Conservation (phyloP, 345 rosid genomes). For the Eucalyptus lansdowneana region DNA sequence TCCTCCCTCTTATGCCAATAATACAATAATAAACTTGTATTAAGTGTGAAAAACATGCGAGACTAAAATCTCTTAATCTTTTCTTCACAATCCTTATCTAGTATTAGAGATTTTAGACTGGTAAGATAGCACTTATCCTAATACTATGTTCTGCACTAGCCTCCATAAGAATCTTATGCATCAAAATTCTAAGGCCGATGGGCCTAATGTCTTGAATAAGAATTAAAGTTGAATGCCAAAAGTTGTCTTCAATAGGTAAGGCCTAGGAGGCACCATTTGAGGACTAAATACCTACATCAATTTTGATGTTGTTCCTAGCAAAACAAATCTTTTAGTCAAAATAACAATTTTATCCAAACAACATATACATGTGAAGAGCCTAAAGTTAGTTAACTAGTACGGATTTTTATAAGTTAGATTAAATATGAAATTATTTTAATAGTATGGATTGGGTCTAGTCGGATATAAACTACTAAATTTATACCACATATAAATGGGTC, state of each 20-base stretch:
- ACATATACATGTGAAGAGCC: not conserved
- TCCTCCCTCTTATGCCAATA: not conserved
- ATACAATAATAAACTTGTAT: not conserved
- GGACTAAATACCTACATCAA: not conserved
- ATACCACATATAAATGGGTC: not conserved
- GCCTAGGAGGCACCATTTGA: not conserved
- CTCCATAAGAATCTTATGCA: not conserved
- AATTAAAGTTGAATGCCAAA: not conserved
- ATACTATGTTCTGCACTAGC: not conserved
- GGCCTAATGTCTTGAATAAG: not conserved
- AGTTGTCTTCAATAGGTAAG: not conserved
- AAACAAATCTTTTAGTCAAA: not conserved
- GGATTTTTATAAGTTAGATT: not conserved
- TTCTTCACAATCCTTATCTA: not conserved
- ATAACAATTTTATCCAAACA: not conserved
- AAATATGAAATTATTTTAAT: not conserved
- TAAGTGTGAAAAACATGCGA: not conserved
- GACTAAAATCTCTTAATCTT: not conserved
- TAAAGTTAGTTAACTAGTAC: not conserved
- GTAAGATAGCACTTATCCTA: not conserved
- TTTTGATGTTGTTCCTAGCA: not conserved
- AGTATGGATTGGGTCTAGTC: not conserved
- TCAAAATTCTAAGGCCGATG: not conserved
- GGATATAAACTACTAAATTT: rapidly evolving
- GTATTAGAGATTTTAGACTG: not conserved